Base-by-base conservation (phyloP, 495 filamentous ascomycete species). In the Corynascus novoguineensis region DNA sequence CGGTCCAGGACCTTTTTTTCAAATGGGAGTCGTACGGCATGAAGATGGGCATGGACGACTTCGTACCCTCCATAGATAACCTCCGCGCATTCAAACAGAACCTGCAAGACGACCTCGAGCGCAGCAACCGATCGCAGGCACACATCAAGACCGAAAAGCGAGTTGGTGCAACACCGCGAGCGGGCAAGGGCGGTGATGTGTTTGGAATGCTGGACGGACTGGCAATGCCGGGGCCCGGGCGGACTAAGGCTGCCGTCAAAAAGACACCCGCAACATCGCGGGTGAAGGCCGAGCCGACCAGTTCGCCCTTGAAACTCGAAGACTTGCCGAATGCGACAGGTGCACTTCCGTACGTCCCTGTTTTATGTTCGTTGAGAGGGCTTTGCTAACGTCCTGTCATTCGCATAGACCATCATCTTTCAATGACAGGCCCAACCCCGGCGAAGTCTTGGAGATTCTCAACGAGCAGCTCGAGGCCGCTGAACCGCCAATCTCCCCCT, bases 1-100 rank as follows among this genome's bases (percentile, higher is more conserved):
- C 80, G 28, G 76, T 81, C 25, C 81, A 96, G 66, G 92, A 98
- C 63, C 77, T 97, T 17, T 96, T 87, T 68, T 97, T 85, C 81
- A 96, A 97, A 81, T 98, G 93, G 93, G 92, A 98, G 64, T 89
- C 89, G 0, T 97, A 96, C 76, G 87, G 84, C 67, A 86, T 98
- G 62, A 96, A 92, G 73, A 93, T 97, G 88, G 78, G 77, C 19
- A 64, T 78, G 35, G 87, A 92, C 21, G 85, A 90, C 59, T 84
- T 81, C 40, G 88, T 81, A 50, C 67, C 92, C 53, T 81, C 83
- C 57, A 67, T 91, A 25, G 79, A 85, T 17, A 88, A 80, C 1
- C 79, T 87, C 38, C 76, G 84, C 52, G 78, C 81, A 40, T 88
- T 98, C 60, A 96, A 95, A 69, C 85, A 89, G 65, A 86, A 92